Conservation (phyloP, 2,329 filamentous ascomycete genomes). For the Truncatella angustata region DNA sequence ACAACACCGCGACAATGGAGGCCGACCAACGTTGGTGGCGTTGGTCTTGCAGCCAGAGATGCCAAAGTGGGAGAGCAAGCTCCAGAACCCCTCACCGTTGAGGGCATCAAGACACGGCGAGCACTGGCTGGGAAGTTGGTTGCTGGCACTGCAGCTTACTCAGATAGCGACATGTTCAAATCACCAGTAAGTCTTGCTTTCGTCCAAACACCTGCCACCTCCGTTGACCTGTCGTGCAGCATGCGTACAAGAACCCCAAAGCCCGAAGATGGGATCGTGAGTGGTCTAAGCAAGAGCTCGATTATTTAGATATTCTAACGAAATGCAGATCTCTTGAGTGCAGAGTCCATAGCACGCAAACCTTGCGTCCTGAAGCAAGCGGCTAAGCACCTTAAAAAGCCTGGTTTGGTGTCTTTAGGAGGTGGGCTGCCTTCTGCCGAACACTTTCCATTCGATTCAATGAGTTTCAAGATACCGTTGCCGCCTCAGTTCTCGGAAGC, state of each 20-base stretch:
- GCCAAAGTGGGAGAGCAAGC: conserved; percentile 19
- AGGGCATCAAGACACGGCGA: conserved; percentile 66
- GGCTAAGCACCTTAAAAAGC: conserved; percentile 73
- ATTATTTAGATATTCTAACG: not conserved
- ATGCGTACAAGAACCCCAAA: conserved; percentile 63
- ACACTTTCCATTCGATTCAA: conserved; percentile 86
- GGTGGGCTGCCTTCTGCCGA: conserved; percentile 86
- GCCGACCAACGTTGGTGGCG: conserved; percentile 19
- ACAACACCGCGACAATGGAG: not conserved
- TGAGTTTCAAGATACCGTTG: conserved; percentile 71
- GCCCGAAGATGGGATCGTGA: conserved; percentile 83
- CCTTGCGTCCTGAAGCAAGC: conserved; percentile 79
- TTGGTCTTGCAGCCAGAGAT: conserved; percentile 20
- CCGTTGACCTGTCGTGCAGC: conserved; percentile 19
- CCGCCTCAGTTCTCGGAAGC: conserved; percentile 56
- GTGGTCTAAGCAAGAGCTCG: conserved; percentile 34
- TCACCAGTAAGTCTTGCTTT: conserved; percentile 52
- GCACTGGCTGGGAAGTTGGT: conserved; percentile 70
- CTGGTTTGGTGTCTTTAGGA: conserved; percentile 86
- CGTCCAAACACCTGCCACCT: conserved; percentile 26
- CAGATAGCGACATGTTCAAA: conserved; percentile 83
- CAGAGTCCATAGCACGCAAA: conserved; percentile 59
- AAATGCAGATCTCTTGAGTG: conserved; percentile 53
- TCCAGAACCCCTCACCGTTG: conserved; percentile 50
- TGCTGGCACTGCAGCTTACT: conserved; percentile 73